A percentile compares a stretch with the other conserved stretches of the same genome.
These are phyloP conservation scores for Grifola frondosa DNA, from an alignment of 1,284 basidiomycete genomes.

Conservation along the genomic window DNA sequence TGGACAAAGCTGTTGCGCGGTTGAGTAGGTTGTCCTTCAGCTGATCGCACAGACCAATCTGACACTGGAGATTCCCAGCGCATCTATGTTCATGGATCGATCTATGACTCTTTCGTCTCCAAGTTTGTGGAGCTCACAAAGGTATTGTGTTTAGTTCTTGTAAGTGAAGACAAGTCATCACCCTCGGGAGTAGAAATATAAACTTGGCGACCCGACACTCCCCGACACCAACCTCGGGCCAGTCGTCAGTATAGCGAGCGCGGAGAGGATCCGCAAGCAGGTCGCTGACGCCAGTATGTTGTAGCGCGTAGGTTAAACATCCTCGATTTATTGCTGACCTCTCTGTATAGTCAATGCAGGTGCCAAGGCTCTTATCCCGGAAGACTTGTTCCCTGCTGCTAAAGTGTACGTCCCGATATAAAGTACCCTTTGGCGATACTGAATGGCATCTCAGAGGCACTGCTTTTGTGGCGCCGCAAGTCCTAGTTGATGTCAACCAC, in stretches of 20 bases:
- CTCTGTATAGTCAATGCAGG: slow-evolving; percentile 63
- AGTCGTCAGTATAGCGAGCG: slow-evolving; percentile 85
- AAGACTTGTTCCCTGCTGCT: slow-evolving; percentile 67
- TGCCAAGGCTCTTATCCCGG: slow-evolving; percentile 75
- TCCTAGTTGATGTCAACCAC: slow-evolving; percentile 87
- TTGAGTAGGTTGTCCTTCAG: slow-evolving; percentile 54
- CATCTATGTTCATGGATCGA: slow-evolving; percentile 87
- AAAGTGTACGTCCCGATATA: slow-evolving; percentile 48
- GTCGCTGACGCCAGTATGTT: slow-evolving; percentile 72
- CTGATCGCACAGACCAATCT: not conserved
- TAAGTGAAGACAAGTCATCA: not conserved
- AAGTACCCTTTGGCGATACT: not conserved
- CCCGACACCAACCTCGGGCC: slow-evolving; percentile 82
- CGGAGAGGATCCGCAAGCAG: slow-evolving; percentile 82
- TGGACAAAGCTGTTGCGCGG: slow-evolving; percentile 87
- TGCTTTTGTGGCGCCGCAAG: slow-evolving; percentile 86
- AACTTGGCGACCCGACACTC: slow-evolving; percentile 82
- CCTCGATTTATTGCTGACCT: not conserved
- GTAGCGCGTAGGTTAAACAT: not conserved
- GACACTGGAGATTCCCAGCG: slow-evolving; percentile 66
- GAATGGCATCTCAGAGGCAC: slow-evolving; percentile 54
- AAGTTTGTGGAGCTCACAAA: slow-evolving; percentile 75
- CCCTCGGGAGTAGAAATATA: slow-evolving; percentile 54
- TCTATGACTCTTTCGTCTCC: slow-evolving; percentile 83
- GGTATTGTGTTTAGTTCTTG: slow-evolving; percentile 36